Base-by-base conservation (phyloP, 1,284 basidiomycete species). In the Rhodotorula sp. region DNA sequence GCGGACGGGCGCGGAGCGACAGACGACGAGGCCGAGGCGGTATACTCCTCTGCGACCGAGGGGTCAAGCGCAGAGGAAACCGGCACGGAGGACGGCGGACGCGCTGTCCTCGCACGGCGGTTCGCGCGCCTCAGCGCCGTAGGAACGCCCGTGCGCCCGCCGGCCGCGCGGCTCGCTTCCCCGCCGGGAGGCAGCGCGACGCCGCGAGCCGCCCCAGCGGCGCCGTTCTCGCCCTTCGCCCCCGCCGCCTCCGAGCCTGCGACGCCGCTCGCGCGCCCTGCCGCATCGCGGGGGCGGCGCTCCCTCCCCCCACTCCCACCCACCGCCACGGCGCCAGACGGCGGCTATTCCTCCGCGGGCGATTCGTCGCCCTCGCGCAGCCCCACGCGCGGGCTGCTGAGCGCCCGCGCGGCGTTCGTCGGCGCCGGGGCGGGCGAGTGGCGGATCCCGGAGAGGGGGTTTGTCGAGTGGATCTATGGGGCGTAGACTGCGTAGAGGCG, bases 401-500 rank as follows among this genome's bases (percentile, higher is more conserved):
- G 59, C 13, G 48, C 44, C n/a, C 25, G 41, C 12, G n/a, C 25
- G 7, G 61, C 27, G n/a, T 50, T 29, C 15, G 34, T 39, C 46
- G 61, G 51, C 7, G 65, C 57, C 3, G 34, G 34, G 9, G 59
- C 39, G 55, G 55, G 56, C 21, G 66, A 73, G 29, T 73, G 71
- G 71, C 67, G 44, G 53, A 39, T 70, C 59, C 71, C 71, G 1
- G 61, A 66, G 61, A 32, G 57, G 44, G 29, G 9, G 0, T 67
- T 74, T 53, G 57, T 64, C 2, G 72, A 68, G 12, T 71, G 66
- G 63, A 22, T 74, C 5, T 64, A 66, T 36, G 53, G 63, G 9
- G 39, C 39, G 6, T 64, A 39, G 54, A 21, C 15, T 13, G 21
- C 39, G 37, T 27, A 19, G 13, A 22, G 25, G n/a, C 21, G 9